Evolutionary conservation across 2,329 filamentous ascomycete species (phyloP), one percentile per base, ranked within the genome.

Genomic region (Rugonectria rugulosa): DNA sequence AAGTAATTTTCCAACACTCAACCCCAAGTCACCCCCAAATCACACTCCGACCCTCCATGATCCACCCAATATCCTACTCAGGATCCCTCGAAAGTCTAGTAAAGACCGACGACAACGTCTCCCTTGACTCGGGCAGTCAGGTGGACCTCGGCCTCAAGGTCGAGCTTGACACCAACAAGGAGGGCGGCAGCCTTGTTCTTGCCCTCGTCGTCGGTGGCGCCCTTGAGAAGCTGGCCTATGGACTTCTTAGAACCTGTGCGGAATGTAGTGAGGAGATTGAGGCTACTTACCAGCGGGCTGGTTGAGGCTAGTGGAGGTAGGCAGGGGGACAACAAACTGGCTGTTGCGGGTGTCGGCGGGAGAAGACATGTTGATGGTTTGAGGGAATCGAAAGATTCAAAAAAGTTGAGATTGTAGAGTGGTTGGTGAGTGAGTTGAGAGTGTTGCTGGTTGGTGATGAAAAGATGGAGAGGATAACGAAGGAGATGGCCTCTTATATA

Each of bases 61-160:
- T 32, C 10, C 29, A 32, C 29, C 15, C 29, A n/a, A n/a, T n/a
- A n/a, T 12, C 15, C 29, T 14, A 32, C 14, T 32, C 29, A 11
- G 29, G 15, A 32, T 32, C 29, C 29, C 15, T 15, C 29, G 15
- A 14, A 3, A 14, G 29, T n/a, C 47, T 68, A 68, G 62, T 68
- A 68, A 20, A 68, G 66, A 26, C 66, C 66, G 45, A 87, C 79
- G n/a, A 81, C 79, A 63, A 87, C 85, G 68, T 87, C 84, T 77
- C 84, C 84, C 41, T 82, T 76, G 56, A 86, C 77, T 44, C 84
- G 72, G 37, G 84, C 84, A 15, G 83, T 87, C 60, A 87, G 71
- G 68, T 87, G 83, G 37, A 87, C 81, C 68, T 87, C 84, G 7
- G 84, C 84, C 69, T 87, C 84, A 15, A 87, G 72, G 66, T 87